These are phyloP conservation scores for Flueggea neowawraea DNA, from an alignment of 441 rosid genomes.

Conservation along the genomic window DNA sequence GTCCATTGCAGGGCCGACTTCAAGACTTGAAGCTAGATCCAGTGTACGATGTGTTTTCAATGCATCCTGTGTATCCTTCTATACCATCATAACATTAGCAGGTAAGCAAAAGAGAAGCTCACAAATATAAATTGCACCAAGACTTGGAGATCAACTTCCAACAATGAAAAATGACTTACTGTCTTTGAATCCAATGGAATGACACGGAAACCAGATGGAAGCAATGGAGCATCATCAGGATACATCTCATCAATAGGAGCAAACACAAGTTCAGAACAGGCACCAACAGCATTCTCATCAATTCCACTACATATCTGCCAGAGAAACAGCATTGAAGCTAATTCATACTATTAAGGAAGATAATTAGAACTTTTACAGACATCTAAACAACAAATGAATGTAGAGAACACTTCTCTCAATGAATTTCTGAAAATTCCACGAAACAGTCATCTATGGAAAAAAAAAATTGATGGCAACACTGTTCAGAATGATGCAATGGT, in stretches of 20 bases:
- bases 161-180: no score
- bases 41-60: slow-evolving; percentile 63
- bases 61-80: slow-evolving; percentile 64
- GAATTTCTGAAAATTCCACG: no score
- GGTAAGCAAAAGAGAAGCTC: no score
- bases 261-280: slow-evolving; percentile 90
- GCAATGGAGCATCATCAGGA: slow-evolving; percentile 92
- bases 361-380: no score
- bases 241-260: slow-evolving; percentile 98
- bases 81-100: slow-evolving; percentile 20
- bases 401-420: no score
- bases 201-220: slow-evolving; percentile 96
- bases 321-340: background rate
- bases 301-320: slow-evolving; percentile 88
- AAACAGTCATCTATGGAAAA: no score
- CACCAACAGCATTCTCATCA: slow-evolving; percentile 90
- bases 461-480: no score
- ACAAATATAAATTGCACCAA: no score
- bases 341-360: background rate
- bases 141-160: no score
- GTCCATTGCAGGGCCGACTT: slow-evolving; percentile 67
- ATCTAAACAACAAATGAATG: no score
- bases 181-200: slow-evolving; percentile 68
- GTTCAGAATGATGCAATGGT: no score
- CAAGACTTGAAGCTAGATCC: slow-evolving; percentile 94